These are phyloP conservation scores for Aspergillus sp. DNA, from an alignment of 2,329 filamentous ascomycete genomes.

Conservation along the genomic window DNA sequence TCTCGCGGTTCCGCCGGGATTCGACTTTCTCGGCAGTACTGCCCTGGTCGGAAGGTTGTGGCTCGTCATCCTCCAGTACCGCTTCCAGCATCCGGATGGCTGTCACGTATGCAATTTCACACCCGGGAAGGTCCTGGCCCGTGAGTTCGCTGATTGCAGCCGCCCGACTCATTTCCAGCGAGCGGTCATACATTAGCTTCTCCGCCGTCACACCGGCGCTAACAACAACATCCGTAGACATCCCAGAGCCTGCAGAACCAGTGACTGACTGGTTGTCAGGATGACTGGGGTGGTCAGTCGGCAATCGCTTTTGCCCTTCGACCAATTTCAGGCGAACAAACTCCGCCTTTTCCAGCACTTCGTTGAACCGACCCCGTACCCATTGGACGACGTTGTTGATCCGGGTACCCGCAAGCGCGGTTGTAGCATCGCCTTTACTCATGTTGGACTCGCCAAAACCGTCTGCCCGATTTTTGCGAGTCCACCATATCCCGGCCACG, in stretches of 20 bases:
- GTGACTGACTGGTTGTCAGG: slow-evolving; percentile 64
- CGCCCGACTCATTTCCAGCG: slow-evolving; percentile 88
- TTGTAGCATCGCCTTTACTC: slow-evolving; percentile 37
- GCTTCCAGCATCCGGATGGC: slow-evolving; percentile 93
- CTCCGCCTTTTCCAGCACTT: slow-evolving; percentile 92
- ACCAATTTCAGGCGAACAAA: slow-evolving; percentile 80
- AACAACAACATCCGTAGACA: slow-evolving; percentile 67
- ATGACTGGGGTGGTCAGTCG: slow-evolving; percentile 75
- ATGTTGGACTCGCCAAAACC: slow-evolving; percentile 36
- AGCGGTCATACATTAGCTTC: slow-evolving; percentile 95
- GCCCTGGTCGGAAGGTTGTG: slow-evolving; percentile 23
- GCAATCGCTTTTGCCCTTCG: slow-evolving; percentile 75
- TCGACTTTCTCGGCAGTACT: slow-evolving; percentile 13
- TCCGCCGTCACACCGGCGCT: slow-evolving; percentile 87
- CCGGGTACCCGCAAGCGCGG: slow-evolving; percentile 51
- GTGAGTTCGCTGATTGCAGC: slow-evolving; percentile 95
- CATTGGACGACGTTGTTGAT: slow-evolving; percentile 94
- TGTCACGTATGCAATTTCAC: slow-evolving; percentile 86
- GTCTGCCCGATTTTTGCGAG: slow-evolving; percentile 62
- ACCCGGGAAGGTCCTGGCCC: slow-evolving; percentile 75
- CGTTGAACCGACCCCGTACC: slow-evolving; percentile 90
- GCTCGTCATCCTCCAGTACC: slow-evolving; percentile 74
- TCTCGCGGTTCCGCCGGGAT: slow-evolving; percentile 24
- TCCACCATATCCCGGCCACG: slow-evolving; percentile 88
- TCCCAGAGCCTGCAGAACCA: slow-evolving; percentile 49